A percentile compares a stretch with the other conserved stretches of the same genome.
Evolutionary conservation across 177 flowering plant genomes (phyloP).

Genomic region (Vitis hybrid): DNA sequence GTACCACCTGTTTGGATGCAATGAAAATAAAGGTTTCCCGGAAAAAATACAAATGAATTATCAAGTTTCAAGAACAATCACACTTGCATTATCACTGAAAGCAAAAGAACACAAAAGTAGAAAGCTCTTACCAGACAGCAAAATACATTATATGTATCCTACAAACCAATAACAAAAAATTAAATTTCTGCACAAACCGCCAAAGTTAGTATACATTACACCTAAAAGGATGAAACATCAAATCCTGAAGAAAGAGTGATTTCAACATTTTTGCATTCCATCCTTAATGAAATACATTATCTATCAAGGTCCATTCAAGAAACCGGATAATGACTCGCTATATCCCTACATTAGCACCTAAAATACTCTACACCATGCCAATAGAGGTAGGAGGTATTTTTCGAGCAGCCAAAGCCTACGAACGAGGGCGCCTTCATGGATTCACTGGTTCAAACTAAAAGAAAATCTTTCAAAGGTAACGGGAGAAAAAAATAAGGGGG

Average conservation of each 20-base stretch:
- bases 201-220: constrained; percentile 22
- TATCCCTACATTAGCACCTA: constrained; percentile 35
- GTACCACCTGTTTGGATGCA: too few species aligned
- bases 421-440: background rate
- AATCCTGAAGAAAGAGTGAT: background rate
- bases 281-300: constrained; percentile 1
- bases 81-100: too few species aligned
- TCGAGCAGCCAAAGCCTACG: background rate
- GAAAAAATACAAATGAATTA: too few species aligned
- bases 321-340: constrained; percentile 23
- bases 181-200: constrained; percentile 18
- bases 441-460: background rate
- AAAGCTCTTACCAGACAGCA: background rate
- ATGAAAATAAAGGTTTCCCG: too few species aligned
- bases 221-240: constrained; percentile 18
- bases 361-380: constrained; percentile 21
- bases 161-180: constrained; percentile 1
- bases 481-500: constrained; percentile 4
- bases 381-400: constrained; percentile 14
- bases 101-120: too few species aligned
- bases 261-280: too few species aligned
- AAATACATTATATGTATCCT: background rate
- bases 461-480: background rate
- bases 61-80: too few species aligned
- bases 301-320: constrained; percentile 10